These are phyloP conservation scores for Aureobasidium sp. DNA, from an alignment of 2,329 filamentous ascomycete species.

Conservation along the genomic window DNA sequence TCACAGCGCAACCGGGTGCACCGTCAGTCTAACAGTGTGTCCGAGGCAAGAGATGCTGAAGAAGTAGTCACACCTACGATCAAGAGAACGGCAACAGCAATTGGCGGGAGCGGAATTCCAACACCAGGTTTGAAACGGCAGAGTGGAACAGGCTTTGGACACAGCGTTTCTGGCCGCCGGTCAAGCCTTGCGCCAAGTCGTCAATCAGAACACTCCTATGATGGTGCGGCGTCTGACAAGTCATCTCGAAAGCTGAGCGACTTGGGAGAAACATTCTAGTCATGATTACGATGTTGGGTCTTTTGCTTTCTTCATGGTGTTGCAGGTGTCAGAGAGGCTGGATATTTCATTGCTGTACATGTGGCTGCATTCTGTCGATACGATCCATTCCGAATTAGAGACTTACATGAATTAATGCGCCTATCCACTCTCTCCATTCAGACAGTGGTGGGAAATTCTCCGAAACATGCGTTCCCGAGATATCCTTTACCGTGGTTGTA, in stretches of 20 bases:
- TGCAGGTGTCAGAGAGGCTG: not conserved
- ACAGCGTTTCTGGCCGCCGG: conserved; percentile 11
- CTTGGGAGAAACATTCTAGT: conserved; percentile 27
- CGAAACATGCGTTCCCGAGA: conserved; percentile 5
- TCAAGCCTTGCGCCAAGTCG: conserved; percentile 13
- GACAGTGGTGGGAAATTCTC: conserved; percentile 4
- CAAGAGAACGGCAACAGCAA: conserved; percentile 32
- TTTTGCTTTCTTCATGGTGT: not conserved
- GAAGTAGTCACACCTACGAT: conserved; percentile 30
- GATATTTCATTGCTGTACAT: conserved; percentile 7
- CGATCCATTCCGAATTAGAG: not conserved
- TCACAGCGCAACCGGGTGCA: conserved; percentile 22
- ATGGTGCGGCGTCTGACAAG: conserved; percentile 12
- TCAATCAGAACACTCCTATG: conserved; percentile 10
- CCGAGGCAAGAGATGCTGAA: conserved; percentile 16
- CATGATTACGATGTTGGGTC: not conserved
- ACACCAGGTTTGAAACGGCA: conserved; percentile 44
- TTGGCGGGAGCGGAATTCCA: conserved; percentile 42
- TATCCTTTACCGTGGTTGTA: conserved; percentile 2
- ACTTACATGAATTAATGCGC: conserved; percentile 1
- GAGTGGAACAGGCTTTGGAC: conserved; percentile 31
- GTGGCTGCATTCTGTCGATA: conserved; percentile 6
- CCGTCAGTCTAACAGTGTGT: conserved; percentile 23
- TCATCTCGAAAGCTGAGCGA: conserved; percentile 21
- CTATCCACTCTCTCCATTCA: not conserved